Conservation (phyloP, 73 alveolate genomes). For the Tetrahymena malaccensis region DNA sequence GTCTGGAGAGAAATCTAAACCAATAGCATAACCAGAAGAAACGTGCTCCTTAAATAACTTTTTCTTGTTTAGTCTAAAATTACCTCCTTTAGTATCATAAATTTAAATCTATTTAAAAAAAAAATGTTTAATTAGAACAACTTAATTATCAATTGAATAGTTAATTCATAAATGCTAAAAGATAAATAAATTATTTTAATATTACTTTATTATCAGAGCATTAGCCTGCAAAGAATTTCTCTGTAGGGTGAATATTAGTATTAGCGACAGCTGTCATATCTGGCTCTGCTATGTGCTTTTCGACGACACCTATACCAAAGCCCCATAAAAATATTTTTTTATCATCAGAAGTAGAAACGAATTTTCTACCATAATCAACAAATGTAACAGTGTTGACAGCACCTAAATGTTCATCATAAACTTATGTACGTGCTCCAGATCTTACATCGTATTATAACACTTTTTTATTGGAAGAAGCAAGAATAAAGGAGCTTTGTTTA, state of each 20-base stretch:
- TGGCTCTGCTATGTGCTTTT: conserved; percentile 95
- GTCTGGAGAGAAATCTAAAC: conserved; percentile 87
- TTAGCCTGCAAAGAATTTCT: conserved; percentile 93
- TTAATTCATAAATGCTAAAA: background rate
- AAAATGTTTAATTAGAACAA: too few species aligned
- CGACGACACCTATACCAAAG: conserved; percentile 95
- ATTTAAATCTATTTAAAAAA: conserved; percentile 18
- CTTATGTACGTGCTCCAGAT: conserved; percentile 66
- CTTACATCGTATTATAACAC: conserved; percentile 80
- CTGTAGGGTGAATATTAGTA: conserved; percentile 88
- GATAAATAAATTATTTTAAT: background rate
- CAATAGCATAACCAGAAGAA: conserved; percentile 94
- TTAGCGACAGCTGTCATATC: conserved; percentile 91
- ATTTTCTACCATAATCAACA: conserved; percentile 79
- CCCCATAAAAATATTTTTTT: conserved; percentile 95
- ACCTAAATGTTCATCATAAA: conserved; percentile 93
- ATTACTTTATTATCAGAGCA: conserved; percentile 91
- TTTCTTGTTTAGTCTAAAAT: conserved; percentile 87
- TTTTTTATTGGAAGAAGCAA: conserved; percentile 81
- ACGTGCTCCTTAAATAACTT: conserved; percentile 92
- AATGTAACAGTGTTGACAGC: conserved; percentile 83
- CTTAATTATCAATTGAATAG: background rate
- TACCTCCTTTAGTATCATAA: conserved; percentile 88
- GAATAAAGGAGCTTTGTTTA: conserved; percentile 76
- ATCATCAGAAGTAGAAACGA: conserved; percentile 96